Percentiles rank a stretch among this genome's conserved stretches.
phyloP scores from a whole-genome alignment of 83 land plant genomes.

The Isoetes engelmannii region DNA sequence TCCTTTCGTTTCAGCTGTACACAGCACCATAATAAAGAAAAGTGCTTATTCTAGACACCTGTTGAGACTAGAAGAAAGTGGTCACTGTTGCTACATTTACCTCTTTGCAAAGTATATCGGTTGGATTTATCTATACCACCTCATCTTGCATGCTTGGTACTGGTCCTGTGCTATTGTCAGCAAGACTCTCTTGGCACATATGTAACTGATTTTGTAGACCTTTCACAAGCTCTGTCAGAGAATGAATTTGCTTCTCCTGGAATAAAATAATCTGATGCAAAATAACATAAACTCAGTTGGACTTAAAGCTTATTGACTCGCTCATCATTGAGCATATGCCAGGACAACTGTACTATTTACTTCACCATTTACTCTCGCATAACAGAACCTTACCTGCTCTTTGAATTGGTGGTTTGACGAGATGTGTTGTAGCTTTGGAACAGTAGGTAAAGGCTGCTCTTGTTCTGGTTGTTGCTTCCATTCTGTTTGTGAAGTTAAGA shows the following conservation, averaged over 20 bases:
- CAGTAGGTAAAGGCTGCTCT: background rate
- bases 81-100: too few species aligned
- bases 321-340: too few species aligned
- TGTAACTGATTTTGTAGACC: background rate
- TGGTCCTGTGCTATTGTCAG: background rate
- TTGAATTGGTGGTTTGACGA: conserved; percentile 5
- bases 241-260: conserved; percentile 7
- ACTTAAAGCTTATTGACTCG: too few species aligned
- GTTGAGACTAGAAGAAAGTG: too few species aligned
- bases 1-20: too few species aligned
- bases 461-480: background rate
- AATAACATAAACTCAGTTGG: background rate
- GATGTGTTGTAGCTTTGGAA: background rate
- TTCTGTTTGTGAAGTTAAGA: conserved; percentile 2
- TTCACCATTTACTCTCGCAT: background rate
- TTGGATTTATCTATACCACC: too few species aligned
- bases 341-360: background rate
- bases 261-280: conserved; percentile 2
- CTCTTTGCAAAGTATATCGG: too few species aligned
- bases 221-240: conserved; percentile 6
- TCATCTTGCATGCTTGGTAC: too few species aligned
- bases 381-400: background rate
- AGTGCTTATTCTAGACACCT: too few species aligned
- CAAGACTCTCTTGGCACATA: conserved; percentile 1
- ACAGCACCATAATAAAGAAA: too few species aligned